Base-by-base conservation (phyloP, 805 yeast genomes). In the Saccharomycopsis sp. region DNA sequence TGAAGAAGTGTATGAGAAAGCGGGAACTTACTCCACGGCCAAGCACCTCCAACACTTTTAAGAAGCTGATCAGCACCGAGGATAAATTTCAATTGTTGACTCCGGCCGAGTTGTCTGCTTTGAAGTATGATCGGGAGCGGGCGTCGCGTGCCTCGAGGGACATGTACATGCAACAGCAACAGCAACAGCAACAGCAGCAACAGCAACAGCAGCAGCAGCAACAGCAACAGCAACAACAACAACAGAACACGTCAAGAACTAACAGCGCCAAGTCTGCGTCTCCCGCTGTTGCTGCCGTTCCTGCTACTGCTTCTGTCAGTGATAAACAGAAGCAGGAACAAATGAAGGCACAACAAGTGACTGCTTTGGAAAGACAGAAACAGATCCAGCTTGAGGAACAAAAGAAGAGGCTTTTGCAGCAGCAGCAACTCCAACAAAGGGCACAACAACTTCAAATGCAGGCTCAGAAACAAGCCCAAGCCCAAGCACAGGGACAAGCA, bases 51-150 rank as follows among this genome's bases (percentile, higher is more conserved):
- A 62, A 56, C 33, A 51, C 61, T 3, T 53, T 62, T 22, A 56
- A 63, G 46, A 54, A 63, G 49, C 65, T 65, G 55, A 62, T 62
- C 48, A 67, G 62, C 5, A 52, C 55, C 21, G 72, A 67, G 43
- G 65, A 63, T 30, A 64, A 64, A 48, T 60, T 61, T 37, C 56
- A 63, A 43, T 75, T 73, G 46, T 73, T 82, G 2, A 73, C 94
- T 0, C 96, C 97, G 0, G 76, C 80, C 9, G 95, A 88, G 53
- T 69, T 89, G 54, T 75, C 96, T 0, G 74, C 74, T 47, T 62
- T 92, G 63, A 89, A 89, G 58, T 75, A 67, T 50, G 96, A 89
- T 49, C 69, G 95, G 43, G 97, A 89, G 53, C 80, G 78, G 57
- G 80, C 92, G 0, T n/a, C n/a, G n/a, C n/a, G n/a, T n/a, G n/a